These are phyloP conservation scores for Vitis hybrid DNA, from an alignment of 177 flowering plant genomes.

Conservation along the genomic window DNA sequence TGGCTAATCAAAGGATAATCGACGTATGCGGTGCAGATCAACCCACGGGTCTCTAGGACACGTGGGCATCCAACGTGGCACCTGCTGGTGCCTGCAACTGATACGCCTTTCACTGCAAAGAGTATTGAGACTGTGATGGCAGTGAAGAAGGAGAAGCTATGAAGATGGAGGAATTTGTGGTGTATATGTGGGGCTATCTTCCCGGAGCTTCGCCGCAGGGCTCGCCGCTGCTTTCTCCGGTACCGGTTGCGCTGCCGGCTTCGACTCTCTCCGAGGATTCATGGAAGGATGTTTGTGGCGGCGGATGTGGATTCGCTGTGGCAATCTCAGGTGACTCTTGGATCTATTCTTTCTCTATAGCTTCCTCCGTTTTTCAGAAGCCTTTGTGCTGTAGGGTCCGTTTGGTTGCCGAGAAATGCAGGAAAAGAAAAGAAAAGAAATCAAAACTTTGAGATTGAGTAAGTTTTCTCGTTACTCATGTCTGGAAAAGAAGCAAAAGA, in stretches of 20 bases:
- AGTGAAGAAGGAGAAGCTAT: not conserved
- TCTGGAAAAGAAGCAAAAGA: too few species aligned
- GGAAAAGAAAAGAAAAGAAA: too few species aligned
- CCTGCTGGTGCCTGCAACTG: slow-evolving; percentile 11
- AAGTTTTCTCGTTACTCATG: too few species aligned
- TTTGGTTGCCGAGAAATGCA: too few species aligned
- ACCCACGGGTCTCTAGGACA: slow-evolving; percentile 15
- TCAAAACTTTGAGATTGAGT: too few species aligned
- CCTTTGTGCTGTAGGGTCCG: too few species aligned
- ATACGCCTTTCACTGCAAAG: slow-evolving; percentile 4
- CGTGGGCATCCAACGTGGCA: slow-evolving; percentile 33
- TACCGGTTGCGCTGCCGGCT: not conserved
- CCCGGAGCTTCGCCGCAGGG: slow-evolving; percentile 16
- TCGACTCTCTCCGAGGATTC: slow-evolving; percentile 12
- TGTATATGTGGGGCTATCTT: slow-evolving; percentile 20
- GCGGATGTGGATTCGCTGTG: slow-evolving; percentile 79
- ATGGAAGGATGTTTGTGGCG: slow-evolving; percentile 73
- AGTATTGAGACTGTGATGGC: not conserved
- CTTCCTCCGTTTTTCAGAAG: too few species aligned
- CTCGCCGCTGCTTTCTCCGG: slow-evolving; percentile 19
- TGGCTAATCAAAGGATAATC: slow-evolving; percentile 10
- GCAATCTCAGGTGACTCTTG: slow-evolving; percentile 16
- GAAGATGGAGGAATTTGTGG: slow-evolving; percentile 1
- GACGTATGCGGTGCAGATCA: slow-evolving; percentile 10
- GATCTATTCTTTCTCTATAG: too few species aligned